Evolutionary conservation across 768 basidiomycete genomes (phyloP).

Genomic region (Megacollybia marginata): DNA sequence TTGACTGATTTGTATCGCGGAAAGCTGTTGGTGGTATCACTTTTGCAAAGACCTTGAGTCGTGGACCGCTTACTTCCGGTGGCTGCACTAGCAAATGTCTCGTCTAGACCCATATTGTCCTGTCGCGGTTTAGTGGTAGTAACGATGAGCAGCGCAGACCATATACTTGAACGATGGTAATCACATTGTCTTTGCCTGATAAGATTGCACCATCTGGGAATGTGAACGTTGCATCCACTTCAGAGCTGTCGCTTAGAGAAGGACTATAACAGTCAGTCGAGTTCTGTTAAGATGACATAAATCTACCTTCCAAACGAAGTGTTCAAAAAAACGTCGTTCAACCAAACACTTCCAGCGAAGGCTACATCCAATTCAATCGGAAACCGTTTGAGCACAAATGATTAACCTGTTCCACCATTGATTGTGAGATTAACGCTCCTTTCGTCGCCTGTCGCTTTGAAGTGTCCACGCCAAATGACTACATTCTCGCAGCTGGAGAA

Average conservation of each 20-base stretch:
- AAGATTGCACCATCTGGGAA: constrained; percentile 40
- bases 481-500: constrained; percentile 65
- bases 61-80: neutral
- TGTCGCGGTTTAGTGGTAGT: constrained; percentile 9
- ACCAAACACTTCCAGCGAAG: constrained; percentile 47
- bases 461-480: constrained; percentile 80
- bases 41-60: neutral
- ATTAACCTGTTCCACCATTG: constrained; percentile 67
- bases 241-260: constrained; percentile 38
- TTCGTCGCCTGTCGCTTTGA: constrained; percentile 51
- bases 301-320: constrained; percentile 46
- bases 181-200: constrained; percentile 40
- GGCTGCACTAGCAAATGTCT: constrained; percentile 14
- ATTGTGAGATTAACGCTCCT: constrained; percentile 68
- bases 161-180: constrained; percentile 43
- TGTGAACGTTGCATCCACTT: constrained; percentile 39
- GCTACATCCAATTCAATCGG: neutral
- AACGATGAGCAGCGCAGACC: neutral
- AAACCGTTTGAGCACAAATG: neutral
- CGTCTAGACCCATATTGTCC: constrained; percentile 57
- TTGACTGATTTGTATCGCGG: constrained; percentile 28
- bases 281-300: neutral
- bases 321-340: constrained; percentile 44
- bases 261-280: constrained; percentile 1
- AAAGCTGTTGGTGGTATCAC: neutral